Conservation (phyloP, 2,329 filamentous ascomycete genomes). For the Colletotrichum tanaceti region DNA sequence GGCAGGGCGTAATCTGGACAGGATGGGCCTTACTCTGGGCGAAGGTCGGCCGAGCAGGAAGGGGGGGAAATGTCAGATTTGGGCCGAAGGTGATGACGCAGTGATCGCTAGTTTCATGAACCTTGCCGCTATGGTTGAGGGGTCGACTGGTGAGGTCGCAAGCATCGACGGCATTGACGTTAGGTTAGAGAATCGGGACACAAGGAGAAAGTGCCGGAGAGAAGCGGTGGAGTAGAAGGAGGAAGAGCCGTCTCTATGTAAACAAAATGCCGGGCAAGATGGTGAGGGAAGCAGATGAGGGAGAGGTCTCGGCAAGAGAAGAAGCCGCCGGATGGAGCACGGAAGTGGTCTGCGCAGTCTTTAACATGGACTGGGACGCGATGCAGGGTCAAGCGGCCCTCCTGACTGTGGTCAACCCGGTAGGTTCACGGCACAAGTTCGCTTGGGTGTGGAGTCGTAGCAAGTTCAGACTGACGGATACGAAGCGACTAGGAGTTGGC, state of each 20-base stretch:
- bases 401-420: slow-evolving; percentile 29
- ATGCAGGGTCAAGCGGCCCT: slow-evolving; percentile 23
- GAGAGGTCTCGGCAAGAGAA: neutral
- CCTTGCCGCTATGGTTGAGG: slow-evolving; percentile 20
- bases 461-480: slow-evolving; percentile 5
- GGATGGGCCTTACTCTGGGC: neutral
- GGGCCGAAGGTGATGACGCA: slow-evolving; percentile 28
- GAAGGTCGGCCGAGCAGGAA: neutral
- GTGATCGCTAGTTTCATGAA: slow-evolving; percentile 28
- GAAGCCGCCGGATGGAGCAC: neutral
- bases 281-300: neutral
- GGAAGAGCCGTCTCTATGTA: slow-evolving; percentile 18
- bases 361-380: neutral
- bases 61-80: slow-evolving; percentile 16
- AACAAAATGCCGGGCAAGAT: neutral
- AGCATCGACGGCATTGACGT: slow-evolving; percentile 30
- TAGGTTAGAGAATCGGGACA: slow-evolving; percentile 28
- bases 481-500: neutral
- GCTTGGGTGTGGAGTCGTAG: slow-evolving; percentile 12
- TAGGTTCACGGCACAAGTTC: slow-evolving; percentile 23
- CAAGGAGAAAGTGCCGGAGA: slow-evolving; percentile 7
- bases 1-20: neutral
- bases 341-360: slow-evolving; percentile 10
- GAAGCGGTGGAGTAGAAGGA: neutral
- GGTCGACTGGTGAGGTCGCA: slow-evolving; percentile 33